Evolutionary conservation across 2,329 filamentous ascomycete genomes (phyloP), one percentile per base, ranked within the genome.

Genomic region (Truncatella angustata): DNA sequence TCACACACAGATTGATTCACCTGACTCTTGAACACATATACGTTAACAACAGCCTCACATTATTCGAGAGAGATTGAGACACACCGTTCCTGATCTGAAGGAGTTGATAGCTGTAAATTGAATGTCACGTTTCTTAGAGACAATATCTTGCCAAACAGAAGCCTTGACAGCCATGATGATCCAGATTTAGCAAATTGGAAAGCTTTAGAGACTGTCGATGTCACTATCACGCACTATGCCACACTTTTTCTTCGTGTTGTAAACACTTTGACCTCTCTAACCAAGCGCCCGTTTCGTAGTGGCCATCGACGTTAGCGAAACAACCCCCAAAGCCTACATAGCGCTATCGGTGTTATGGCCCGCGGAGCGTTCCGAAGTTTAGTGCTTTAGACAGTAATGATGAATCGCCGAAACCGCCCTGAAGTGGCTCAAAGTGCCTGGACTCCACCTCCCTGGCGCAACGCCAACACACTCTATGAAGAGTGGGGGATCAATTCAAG

Each of bases 61-160:
- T 32, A 12, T 16, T 6, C 6, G 12, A 11, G 16, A 9, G 12
- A 36, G 24, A 30, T 11, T 11, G 20, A 28, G 26, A 34, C 50
- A 7, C 39, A 52, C 50, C 12, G 20, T 16, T 23, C 40, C 24
- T 14, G 32, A 5, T 34, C 26, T 16, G 26, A 34, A 52, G 6
- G 21, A 32, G 5, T n/a, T 26, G 14, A 44, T 34, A 5, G 50
- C 50, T 16, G 18, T 16, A 16, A 12, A 5, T 16, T 44, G 50
- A 7, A n/a, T 28, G n/a, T 42, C 14, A n/a, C 44, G 50, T 23
- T 52, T 52, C 16, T 34, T 34, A 7, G 36, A 16, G 23, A 49
- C 50, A n/a, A 35, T 37, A 10, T 48, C 44, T 26, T 48, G 21
- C 50, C 50, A 52, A 10, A 16, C 10, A n/a, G 37, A 40, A 18